Evolutionary conservation across 345 rosid species (phyloP), one percentile per base, ranked within the genome.

Genomic region (Arabis alpina): DNA sequence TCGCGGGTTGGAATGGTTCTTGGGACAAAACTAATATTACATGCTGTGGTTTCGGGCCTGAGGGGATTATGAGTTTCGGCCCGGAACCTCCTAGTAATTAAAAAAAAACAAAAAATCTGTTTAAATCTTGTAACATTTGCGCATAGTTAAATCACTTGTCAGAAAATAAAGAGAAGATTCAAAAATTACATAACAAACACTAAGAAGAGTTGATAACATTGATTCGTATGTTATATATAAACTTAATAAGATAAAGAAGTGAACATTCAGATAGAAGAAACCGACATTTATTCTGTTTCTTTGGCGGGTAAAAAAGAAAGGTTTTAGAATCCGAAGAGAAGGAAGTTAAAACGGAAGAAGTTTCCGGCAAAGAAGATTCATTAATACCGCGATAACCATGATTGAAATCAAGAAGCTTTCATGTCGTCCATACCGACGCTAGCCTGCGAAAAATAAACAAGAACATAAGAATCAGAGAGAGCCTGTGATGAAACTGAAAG

Each of bases 381-480:
- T n/a, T n/a, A 32, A 6, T 16, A 61, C 42, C 34, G 23, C 14
- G 49, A 56, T 42, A 32, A 54, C 40, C 61, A 64, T 24, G 72
- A 43, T 64, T 36, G 40, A 1, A 37, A 70, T 75, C 67, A 87
- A 57, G 93, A 88, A 73, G 96, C 93, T 77, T 94, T 94, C 85
- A 91, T 64, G 44, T 87, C 90, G 57, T 91, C 97, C 92, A 94
- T 65, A 36, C 96, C 99, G 54, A 89, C 90, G 52, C 77, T 80
- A 68, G 90, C 92, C 99, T 91, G 92, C 60, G 1, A 42, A 36
- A 43, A 16, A 36, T 3, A 12, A 36, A 28, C 37, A 25, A 64
- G 11, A 47, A 43, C 44, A 47, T 51, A 45, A 11, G 10, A 52
- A 63, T 71, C 37, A 57, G 51, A 52, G 4, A 57, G 51, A 52